phyloP scores from a whole-genome alignment of 106 monocot species.

The Chionographis japonica region DNA sequence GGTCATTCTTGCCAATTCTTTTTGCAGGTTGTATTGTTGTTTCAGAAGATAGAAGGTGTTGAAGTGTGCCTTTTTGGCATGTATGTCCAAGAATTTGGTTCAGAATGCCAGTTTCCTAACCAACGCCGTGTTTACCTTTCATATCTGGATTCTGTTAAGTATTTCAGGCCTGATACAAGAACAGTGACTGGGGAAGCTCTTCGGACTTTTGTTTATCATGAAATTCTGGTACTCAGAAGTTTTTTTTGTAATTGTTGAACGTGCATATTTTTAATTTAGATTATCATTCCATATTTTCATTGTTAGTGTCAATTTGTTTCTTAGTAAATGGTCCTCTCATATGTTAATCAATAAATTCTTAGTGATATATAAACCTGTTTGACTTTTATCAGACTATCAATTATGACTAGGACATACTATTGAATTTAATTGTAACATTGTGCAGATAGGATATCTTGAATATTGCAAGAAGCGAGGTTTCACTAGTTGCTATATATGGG shows the following conservation, averaged over 20 bases:
- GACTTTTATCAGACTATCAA: slow-evolving; percentile 1
- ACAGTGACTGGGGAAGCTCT: slow-evolving; percentile 89
- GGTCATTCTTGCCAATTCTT: slow-evolving; percentile 2
- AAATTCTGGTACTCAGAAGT: slow-evolving; percentile 77
- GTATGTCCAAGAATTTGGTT: slow-evolving; percentile 99
- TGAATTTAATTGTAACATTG: slow-evolving; percentile 1
- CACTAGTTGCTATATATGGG: slow-evolving; percentile 99
- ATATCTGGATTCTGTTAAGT: slow-evolving; percentile 97
- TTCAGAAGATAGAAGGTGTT: slow-evolving; percentile 99
- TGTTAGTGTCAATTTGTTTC: neutral
- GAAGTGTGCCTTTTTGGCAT: slow-evolving; percentile 99
- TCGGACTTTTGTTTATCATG: slow-evolving; percentile 97
- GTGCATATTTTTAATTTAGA: neutral
- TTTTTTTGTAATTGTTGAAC: no score
- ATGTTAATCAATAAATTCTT: no score
- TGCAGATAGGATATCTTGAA: slow-evolving; percentile 98
- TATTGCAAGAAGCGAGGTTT: slow-evolving; percentile 96
- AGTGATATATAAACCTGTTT: neutral
- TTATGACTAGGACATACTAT: neutral
- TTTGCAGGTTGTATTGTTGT: slow-evolving; percentile 84
- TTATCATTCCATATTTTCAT: neutral
- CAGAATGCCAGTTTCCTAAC: slow-evolving; percentile 89
- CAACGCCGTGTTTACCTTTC: slow-evolving; percentile 95
- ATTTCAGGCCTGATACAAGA: slow-evolving; percentile 93
- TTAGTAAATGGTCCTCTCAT: neutral